phyloP scores from a whole-genome alignment of 225 moss, liverwort and hornwort genomes.

The Pseudisothecium myosuroides region DNA sequence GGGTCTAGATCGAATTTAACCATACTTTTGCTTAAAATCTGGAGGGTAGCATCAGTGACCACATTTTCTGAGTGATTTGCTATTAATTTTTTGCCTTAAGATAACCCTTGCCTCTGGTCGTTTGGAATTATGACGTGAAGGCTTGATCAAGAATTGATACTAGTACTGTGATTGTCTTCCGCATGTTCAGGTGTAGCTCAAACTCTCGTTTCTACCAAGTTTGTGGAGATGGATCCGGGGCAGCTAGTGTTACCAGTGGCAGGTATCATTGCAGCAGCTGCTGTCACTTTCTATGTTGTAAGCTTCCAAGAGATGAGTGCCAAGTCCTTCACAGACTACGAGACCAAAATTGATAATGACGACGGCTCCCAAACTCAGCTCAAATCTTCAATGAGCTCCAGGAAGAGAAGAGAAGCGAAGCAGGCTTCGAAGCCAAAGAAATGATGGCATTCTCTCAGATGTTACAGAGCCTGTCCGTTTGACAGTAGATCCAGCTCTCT shows the following conservation, averaged over 20 bases:
- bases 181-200: neutral
- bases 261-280: slow-evolving; percentile 87
- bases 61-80: neutral
- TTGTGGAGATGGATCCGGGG: slow-evolving; percentile 60
- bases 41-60: neutral
- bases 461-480: neutral
- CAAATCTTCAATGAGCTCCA: slow-evolving; percentile 53
- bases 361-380: slow-evolving; percentile 29
- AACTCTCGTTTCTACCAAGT: neutral
- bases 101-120: neutral
- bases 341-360: slow-evolving; percentile 21
- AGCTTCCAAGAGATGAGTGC: slow-evolving; percentile 94
- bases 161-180: neutral
- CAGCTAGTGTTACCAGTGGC: slow-evolving; percentile 69
- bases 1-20: neutral
- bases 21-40: neutral
- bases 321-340: slow-evolving; percentile 78
- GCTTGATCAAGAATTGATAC: neutral
- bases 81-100: neutral
- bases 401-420: slow-evolving; percentile 48
- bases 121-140: neutral
- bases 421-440: slow-evolving; percentile 35
- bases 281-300: slow-evolving; percentile 78
- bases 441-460: neutral
- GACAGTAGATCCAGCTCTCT: neutral